Evolutionary conservation across 1,139 yeast genomes (phyloP).

Genomic region (Kodamaea derodonti): DNA sequence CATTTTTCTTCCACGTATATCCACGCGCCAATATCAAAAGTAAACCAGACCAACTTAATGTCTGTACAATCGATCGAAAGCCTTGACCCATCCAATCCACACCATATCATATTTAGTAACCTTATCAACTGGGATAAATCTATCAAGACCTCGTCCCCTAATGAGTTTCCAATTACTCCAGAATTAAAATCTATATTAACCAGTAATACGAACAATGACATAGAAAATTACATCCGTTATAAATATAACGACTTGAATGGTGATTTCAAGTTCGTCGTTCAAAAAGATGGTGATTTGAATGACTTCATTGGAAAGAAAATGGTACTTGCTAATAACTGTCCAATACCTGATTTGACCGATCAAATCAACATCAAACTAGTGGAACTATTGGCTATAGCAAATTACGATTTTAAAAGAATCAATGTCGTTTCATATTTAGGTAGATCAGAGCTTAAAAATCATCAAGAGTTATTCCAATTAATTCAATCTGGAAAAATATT

Average conservation of each 20-base stretch:
- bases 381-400: constrained; percentile 27
- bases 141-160: constrained; percentile 2
- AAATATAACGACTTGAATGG: constrained; percentile 24
- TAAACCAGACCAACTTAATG: too few relatives aligned
- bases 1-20: too few relatives aligned
- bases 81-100: too few relatives aligned
- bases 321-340: constrained; percentile 17
- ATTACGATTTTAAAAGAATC: constrained; percentile 32
- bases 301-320: constrained; percentile 40
- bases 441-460: constrained; percentile 1
- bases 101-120: too few relatives aligned
- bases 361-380: constrained; percentile 24
- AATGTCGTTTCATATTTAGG: constrained; percentile 24
- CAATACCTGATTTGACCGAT: constrained; percentile 11
- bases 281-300: constrained; percentile 20
- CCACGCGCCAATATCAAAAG: too few relatives aligned
- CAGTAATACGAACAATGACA: constrained; percentile 2
- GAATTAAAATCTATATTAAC: constrained; percentile 5
- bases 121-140: constrained; percentile 6
- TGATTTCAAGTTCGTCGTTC: constrained; percentile 30
- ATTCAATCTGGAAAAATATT: constrained; percentile 16
- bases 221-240: constrained; percentile 8
- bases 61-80: too few relatives aligned
- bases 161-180: constrained; percentile 3
- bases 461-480: constrained; percentile 8